Base-by-base conservation (phyloP, 345 rosid genomes). In the Rhodomyrtus tomentosa region DNA sequence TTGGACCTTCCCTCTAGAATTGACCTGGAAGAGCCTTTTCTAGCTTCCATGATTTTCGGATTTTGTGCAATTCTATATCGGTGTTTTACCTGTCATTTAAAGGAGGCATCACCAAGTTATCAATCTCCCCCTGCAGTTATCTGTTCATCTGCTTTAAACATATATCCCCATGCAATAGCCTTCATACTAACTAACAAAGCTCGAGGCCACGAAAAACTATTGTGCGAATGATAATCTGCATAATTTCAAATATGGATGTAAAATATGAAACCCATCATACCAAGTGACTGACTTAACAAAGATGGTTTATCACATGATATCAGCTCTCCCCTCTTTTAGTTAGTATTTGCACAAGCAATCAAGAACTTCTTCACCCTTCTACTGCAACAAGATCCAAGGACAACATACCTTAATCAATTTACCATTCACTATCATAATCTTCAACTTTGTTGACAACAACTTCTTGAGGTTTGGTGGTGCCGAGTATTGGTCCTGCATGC, bases 321-420 rank as follows among this genome's bases (percentile, higher is more conserved):
- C 40, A 81, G 25, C 55, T 49, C 82, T 81, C 79, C 20, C 79
- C 79, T 68, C 45, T 68, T 68, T 36, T 68, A 18, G 45, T 68
- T 68, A 24, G 68, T 29, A 45, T 55, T 55, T 24, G 29, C 74
- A 24, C 72, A 56, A 29, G 36, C 25, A 42, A 36, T 68, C 79
- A 68, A 68, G 45, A 36, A 32, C 24, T 45, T 58, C n/a, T 9
- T 10, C 40, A 58, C 21, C 13, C 29, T 21, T 21, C n/a, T 27
- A 32, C 21, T 50, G 25, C 80, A 55, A 80, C 82, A 81, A 79
- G 56, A 50, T 50, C 79, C 42, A 82, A 80, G 74, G 50, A 85
- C 80, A 82, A 54, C 84, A 82, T 87, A 96, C 98, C 99, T 95
- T 95, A 85, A 90, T 88, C 93, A 97, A 89, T 89, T 92, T 90